phyloP scores from a whole-genome alignment of 495 filamentous ascomycete genomes.

The Parachaetomium inaequale region DNA sequence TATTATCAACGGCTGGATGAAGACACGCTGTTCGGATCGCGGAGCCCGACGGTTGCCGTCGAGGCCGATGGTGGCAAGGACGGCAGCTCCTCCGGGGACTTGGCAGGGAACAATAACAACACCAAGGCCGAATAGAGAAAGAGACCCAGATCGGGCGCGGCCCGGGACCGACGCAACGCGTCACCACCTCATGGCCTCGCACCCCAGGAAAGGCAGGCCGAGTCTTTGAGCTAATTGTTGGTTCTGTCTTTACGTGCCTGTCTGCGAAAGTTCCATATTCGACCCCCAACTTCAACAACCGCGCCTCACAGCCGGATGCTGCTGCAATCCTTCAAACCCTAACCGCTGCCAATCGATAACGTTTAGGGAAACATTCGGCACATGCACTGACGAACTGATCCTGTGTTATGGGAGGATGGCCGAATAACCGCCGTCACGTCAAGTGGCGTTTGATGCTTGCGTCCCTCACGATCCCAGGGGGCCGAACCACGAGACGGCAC shows the following conservation, averaged over 20 bases:
- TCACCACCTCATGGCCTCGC: background rate
- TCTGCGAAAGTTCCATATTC: background rate
- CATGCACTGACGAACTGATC: background rate
- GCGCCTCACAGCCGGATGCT: background rate
- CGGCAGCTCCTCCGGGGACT: slow-evolving; percentile 4
- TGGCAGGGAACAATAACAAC: background rate
- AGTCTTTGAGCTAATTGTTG: background rate
- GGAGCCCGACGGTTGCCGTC: slow-evolving; percentile 4
- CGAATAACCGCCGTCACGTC: background rate
- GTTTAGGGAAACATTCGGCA: background rate
- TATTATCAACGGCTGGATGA: slow-evolving; percentile 11
- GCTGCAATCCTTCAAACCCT: background rate
- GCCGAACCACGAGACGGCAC: background rate
- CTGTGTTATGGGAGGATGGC: background rate
- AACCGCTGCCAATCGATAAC: background rate
- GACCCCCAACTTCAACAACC: background rate
- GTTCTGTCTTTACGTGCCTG: background rate
- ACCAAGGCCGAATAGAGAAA: slow-evolving; percentile 4
- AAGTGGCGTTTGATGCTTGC: background rate
- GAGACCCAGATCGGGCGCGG: background rate
- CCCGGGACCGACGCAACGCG: background rate
- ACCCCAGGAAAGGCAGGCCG: background rate
- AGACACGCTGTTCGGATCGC: slow-evolving; percentile 1
- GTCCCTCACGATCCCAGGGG: background rate
- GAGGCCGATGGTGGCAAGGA: background rate